These are phyloP conservation scores for Mortierella hygrophila DNA, from an alignment of 192 early-diverging fungal species.

Conservation along the genomic window DNA sequence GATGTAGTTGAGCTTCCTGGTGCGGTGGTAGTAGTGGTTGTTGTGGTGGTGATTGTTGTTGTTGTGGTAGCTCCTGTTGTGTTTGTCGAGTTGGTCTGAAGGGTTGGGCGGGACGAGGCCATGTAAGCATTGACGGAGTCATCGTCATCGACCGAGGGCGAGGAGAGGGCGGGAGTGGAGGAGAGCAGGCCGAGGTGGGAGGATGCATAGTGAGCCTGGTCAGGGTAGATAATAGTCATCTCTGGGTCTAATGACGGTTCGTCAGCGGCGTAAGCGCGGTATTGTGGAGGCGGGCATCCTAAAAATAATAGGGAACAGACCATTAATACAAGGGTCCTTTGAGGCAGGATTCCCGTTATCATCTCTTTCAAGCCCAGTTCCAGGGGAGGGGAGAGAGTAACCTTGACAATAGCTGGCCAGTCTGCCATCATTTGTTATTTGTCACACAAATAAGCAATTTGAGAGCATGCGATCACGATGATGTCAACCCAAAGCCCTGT, in stretches of 20 bases:
- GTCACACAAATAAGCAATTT: conserved; percentile 4
- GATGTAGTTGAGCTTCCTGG: neutral
- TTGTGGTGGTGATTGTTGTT: conserved; percentile 22
- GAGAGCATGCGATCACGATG: conserved; percentile 11
- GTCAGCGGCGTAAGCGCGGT: conserved; percentile 17
- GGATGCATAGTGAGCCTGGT: conserved; percentile 10
- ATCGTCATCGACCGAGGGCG: neutral
- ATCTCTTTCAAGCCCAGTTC: neutral
- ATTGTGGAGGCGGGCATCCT: conserved; percentile 37
- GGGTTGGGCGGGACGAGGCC: neutral
- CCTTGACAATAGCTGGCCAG: neutral
- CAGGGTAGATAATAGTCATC: conserved; percentile 24
- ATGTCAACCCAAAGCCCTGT: conserved; percentile 21
- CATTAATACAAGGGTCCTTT: neutral
- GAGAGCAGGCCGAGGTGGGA: conserved; percentile 19
- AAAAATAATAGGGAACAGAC: neutral
- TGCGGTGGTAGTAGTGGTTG: conserved; percentile 7
- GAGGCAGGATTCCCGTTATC: neutral
- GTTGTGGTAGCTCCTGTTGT: neutral
- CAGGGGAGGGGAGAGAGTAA: neutral
- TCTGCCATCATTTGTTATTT: neutral
- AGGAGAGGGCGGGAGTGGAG: neutral
- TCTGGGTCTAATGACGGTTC: conserved; percentile 20
- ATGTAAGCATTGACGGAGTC: neutral
- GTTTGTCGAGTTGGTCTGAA: neutral